Evolutionary conservation across 2,329 filamentous ascomycete species (phyloP).

Genomic region (Immersiporthe knoxdaviesiana): DNA sequence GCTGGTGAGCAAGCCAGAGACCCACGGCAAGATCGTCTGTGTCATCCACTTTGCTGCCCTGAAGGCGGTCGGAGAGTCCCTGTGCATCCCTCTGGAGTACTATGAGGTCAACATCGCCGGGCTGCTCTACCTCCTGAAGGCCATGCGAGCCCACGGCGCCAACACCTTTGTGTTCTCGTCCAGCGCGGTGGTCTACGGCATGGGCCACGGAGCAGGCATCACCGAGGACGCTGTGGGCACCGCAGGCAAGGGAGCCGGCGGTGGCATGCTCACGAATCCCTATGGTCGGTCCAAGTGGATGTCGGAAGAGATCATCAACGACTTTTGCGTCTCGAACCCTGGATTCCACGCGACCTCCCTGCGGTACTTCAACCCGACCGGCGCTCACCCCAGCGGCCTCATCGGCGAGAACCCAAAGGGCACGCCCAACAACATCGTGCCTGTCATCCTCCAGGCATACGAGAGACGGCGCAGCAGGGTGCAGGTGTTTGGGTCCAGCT

Average conservation of each 20-base stretch:
- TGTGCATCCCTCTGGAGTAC: conserved; percentile 25
- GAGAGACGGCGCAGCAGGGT: conserved; percentile 24
- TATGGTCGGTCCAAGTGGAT: conserved; percentile 28
- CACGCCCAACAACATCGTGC: conserved; percentile 27
- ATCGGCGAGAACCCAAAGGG: conserved; percentile 28
- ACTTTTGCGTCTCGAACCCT: conserved; percentile 22
- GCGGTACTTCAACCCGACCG: conserved; percentile 27
- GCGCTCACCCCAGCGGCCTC: conserved; percentile 24
- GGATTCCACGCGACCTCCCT: conserved; percentile 23
- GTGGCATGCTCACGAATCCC: conserved; percentile 26
- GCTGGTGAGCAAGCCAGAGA: background rate
- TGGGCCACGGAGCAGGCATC: conserved; percentile 22
- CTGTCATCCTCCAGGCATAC: conserved; percentile 28
- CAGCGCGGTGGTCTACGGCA: conserved; percentile 25
- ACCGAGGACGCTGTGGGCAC: conserved; percentile 24
- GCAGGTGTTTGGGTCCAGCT: conserved; percentile 27
- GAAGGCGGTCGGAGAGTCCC: conserved; percentile 25
- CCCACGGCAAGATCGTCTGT: conserved; percentile 22
- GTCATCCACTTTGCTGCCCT: conserved; percentile 28
- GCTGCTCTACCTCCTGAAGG: conserved; percentile 16
- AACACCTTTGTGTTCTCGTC: conserved; percentile 27
- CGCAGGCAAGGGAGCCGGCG: conserved; percentile 23
- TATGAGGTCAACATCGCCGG: conserved; percentile 26
- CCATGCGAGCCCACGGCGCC: conserved; percentile 21
- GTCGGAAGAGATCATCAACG: conserved; percentile 29